Evolutionary conservation across 1,139 yeast genomes (phyloP).

Genomic region (Diutina neorugosa): DNA sequence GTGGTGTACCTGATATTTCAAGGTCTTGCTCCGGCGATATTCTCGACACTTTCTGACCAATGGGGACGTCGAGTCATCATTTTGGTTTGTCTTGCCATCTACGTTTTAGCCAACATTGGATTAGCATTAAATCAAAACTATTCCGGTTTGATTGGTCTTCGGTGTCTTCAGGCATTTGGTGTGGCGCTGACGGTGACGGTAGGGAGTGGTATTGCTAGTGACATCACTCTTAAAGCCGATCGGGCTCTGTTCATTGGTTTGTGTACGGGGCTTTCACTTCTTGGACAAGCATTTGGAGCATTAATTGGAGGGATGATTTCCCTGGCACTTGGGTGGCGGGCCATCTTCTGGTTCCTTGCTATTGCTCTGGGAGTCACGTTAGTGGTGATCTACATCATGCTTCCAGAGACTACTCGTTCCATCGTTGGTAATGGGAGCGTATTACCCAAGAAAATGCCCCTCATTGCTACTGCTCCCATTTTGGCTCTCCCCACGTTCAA

Average conservation of each 20-base stretch:
- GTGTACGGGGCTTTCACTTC: conserved; percentile 47
- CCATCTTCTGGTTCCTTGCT: conserved; percentile 52
- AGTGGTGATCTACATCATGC: conserved; percentile 21
- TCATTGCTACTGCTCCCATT: conserved; percentile 5
- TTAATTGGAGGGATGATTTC: conserved; percentile 34
- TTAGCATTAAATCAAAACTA: background rate
- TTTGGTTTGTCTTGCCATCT: conserved; percentile 38
- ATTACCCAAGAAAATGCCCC: conserved; percentile 10
- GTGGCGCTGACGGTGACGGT: conserved; percentile 63
- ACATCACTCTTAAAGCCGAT: conserved; percentile 44
- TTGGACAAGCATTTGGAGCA: conserved; percentile 73
- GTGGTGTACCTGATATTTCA: conserved; percentile 64
- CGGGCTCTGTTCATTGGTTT: conserved; percentile 58
- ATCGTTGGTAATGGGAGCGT: conserved; percentile 46
- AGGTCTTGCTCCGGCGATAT: conserved; percentile 51
- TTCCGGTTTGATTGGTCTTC: conserved; percentile 6
- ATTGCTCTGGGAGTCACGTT: conserved; percentile 40
- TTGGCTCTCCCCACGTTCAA: background rate
- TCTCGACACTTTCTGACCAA: conserved; percentile 55
- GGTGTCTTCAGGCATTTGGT: conserved; percentile 61
- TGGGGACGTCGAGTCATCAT: conserved; percentile 62
- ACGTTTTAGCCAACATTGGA: conserved; percentile 14
- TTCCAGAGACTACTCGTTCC: conserved; percentile 66
- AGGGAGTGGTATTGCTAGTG: conserved; percentile 56
- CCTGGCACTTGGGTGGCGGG: conserved; percentile 29